Percentiles rank a stretch among this genome's conserved stretches.
Evolutionary conservation across 2,329 filamentous ascomycete genomes (phyloP).

Genomic region (Basipetospora chlamydospora): DNA sequence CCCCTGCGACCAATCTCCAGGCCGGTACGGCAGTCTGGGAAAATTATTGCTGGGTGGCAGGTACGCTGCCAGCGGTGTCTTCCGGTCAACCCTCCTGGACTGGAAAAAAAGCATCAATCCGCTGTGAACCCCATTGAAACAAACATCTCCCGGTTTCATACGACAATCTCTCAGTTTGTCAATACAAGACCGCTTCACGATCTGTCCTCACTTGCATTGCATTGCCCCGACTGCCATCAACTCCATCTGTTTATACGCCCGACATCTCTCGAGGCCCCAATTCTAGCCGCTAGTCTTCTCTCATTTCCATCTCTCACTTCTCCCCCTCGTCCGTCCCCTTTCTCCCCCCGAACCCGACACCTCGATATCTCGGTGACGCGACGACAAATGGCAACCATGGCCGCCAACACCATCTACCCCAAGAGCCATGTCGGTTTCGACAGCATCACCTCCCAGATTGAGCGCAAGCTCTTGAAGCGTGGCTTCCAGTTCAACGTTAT

Average conservation of each 20-base stretch:
- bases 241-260: too few relatives aligned
- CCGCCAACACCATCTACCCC: constrained; percentile 63
- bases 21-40: constrained; percentile 4
- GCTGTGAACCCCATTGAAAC: constrained; percentile 5
- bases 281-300: too few relatives aligned
- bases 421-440: constrained; percentile 99
- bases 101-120: constrained; percentile 4
- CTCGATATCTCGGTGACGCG: not conserved
- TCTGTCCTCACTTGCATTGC: too few relatives aligned
- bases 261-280: too few relatives aligned
- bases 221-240: too few relatives aligned
- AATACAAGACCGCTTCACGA: too few relatives aligned
- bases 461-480: constrained; percentile 98
- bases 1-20: constrained; percentile 5
- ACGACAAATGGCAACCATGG: constrained; percentile 40
- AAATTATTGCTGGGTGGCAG: constrained; percentile 7
- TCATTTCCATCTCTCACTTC: too few relatives aligned
- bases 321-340: not conserved
- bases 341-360: not conserved
- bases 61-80: not conserved
- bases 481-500: constrained; percentile 99
- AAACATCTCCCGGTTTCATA: constrained; percentile 3
- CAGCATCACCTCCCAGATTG: constrained; percentile 98
- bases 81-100: constrained; percentile 3
- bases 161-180: constrained; percentile 3